Percentiles rank a stretch among this genome's conserved stretches.
Evolutionary conservation across 345 rosid genomes (phyloP).

Genomic region (Arabis hirsuta): DNA sequence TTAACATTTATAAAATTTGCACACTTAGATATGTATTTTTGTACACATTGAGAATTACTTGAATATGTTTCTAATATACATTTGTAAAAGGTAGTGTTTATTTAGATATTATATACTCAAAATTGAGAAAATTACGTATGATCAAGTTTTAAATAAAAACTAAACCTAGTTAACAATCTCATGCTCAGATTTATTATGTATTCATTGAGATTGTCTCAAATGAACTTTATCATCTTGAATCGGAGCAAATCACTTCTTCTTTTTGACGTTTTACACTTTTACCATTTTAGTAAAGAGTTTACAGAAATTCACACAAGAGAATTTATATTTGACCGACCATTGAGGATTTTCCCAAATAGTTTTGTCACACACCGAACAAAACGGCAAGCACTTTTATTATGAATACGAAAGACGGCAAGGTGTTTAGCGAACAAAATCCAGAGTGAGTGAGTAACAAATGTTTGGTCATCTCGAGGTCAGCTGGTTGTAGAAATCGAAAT

Average conservation of each 20-base stretch:
- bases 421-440: not conserved
- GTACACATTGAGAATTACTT: too few species aligned
- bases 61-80: not conserved
- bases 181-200: not conserved
- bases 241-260: not conserved
- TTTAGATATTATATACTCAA: not conserved
- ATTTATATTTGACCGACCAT: not conserved
- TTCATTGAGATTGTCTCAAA: not conserved
- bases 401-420: constrained; percentile 16
- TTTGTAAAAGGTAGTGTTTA: not conserved
- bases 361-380: constrained; percentile 9
- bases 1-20: not conserved
- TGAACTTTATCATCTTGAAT: not conserved
- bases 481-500: constrained; percentile 19
- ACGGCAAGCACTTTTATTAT: not conserved
- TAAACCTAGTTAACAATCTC: not conserved
- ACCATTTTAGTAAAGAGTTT: not conserved
- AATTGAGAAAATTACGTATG: not conserved
- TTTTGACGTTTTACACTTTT: not conserved
- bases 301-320: not conserved
- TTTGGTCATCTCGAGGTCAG: constrained; percentile 42
- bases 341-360: not conserved
- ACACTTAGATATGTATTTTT: not conserved
- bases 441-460: not conserved
- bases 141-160: not conserved